phyloP scores from a whole-genome alignment of 1,284 basidiomycete genomes.

The Xerocomus nothofagi region DNA sequence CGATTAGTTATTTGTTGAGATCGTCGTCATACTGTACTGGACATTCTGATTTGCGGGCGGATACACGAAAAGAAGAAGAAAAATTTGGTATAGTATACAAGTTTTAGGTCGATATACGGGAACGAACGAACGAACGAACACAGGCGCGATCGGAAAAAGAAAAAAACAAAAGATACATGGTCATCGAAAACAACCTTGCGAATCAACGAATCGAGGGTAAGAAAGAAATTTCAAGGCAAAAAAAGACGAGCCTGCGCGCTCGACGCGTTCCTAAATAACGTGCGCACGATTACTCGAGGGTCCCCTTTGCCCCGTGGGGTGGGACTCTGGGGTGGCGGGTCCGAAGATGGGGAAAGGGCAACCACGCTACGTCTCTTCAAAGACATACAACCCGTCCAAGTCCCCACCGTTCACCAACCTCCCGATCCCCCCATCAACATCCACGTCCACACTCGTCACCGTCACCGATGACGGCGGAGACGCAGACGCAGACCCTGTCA shows the following conservation, averaged over 20 bases:
- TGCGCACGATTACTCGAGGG: neutral
- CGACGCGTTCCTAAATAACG: conserved; percentile 4
- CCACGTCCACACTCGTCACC: conserved; percentile 17
- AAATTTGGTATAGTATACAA: conserved; percentile 25
- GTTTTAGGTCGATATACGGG: conserved; percentile 19
- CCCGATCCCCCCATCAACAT: conserved; percentile 19
- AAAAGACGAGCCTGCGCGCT: conserved; percentile 2
- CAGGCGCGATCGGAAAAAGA: too few relatives aligned
- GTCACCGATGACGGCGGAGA: conserved; percentile 23
- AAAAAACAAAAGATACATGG: conserved; percentile 12
- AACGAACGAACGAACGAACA: neutral
- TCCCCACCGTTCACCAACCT: conserved; percentile 32
- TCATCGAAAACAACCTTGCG: conserved; percentile 3
- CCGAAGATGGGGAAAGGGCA: neutral
- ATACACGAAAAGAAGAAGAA: neutral
- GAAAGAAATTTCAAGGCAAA: too few relatives aligned
- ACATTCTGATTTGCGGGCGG: neutral
- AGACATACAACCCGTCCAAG: conserved; percentile 34
- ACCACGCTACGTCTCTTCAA: conserved; percentile 23
- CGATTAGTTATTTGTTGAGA: too few relatives aligned
- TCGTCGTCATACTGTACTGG: neutral
- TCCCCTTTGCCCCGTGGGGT: conserved; percentile 14
- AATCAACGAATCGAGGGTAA: neutral
- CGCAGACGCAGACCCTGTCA: conserved; percentile 13
- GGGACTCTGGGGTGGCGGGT: conserved; percentile 12